Conservation (phyloP, 441 rosid genomes). For the Syzygium syzygioides region DNA sequence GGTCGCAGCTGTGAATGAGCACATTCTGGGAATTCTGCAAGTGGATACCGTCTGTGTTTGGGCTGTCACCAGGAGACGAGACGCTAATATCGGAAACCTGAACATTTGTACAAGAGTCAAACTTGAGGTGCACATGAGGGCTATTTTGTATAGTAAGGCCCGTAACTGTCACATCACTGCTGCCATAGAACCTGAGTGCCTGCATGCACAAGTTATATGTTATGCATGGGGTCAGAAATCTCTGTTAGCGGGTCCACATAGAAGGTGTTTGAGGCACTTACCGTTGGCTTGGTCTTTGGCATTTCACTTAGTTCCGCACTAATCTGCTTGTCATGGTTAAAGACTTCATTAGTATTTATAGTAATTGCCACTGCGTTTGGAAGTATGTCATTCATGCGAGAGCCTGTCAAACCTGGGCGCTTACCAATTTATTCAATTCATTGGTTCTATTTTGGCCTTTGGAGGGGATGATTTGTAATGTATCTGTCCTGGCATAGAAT, state of each 20-base stretch:
- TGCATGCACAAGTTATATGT: background rate
- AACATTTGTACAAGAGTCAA: background rate
- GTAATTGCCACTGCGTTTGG: background rate
- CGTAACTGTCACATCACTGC: background rate
- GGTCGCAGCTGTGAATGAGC: background rate
- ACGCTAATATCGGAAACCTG: background rate
- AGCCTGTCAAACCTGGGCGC: background rate
- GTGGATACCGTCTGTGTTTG: constrained; percentile 1
- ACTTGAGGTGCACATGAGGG: background rate
- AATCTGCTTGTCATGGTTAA: background rate
- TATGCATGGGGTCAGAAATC: background rate
- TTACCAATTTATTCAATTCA: background rate
- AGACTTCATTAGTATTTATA: background rate
- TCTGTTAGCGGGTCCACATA: background rate
- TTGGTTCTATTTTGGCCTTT: background rate
- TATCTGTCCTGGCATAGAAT: background rate
- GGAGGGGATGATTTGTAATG: background rate
- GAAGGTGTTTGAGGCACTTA: background rate
- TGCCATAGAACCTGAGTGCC: background rate
- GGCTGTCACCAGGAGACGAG: constrained; percentile 4
- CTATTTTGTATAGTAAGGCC: background rate
- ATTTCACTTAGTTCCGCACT: background rate
- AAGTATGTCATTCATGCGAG: background rate
- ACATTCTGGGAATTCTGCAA: background rate
- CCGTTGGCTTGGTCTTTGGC: background rate